A percentile compares a stretch with the other conserved stretches of the same genome.
Evolutionary conservation across 768 basidiomycete species (phyloP).

Genomic region (Chalciporus pseudorubinellus): DNA sequence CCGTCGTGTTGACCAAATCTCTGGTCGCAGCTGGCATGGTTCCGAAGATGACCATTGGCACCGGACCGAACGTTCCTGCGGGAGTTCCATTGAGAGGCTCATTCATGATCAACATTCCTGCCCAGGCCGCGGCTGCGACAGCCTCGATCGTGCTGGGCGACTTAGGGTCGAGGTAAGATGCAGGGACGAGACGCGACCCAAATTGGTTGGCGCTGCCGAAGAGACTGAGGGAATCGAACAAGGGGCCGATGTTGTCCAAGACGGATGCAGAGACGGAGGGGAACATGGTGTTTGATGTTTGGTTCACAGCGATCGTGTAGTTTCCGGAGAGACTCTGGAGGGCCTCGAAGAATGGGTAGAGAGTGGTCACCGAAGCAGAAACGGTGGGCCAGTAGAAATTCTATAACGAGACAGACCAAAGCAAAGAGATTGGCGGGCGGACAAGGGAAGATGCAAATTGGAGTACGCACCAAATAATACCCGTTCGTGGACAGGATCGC

Average conservation of each 20-base stretch:
- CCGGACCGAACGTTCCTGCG: background rate
- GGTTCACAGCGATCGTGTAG: background rate
- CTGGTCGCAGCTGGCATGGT: slow-evolving; percentile 13
- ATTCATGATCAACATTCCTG: slow-evolving; percentile 9
- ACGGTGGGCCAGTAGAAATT: slow-evolving; percentile 13
- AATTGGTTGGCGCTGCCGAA: slow-evolving; percentile 11
- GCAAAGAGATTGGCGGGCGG: background rate
- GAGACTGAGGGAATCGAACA: slow-evolving; percentile 4
- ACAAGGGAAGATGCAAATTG: background rate
- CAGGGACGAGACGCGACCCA: slow-evolving; percentile 14
- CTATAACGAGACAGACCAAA: background rate
- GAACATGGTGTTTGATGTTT: slow-evolving; percentile 3
- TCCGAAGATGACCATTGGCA: background rate
- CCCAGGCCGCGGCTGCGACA: slow-evolving; percentile 19
- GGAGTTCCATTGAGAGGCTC: background rate
- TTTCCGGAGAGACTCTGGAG: background rate
- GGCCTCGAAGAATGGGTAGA: slow-evolving; percentile 11
- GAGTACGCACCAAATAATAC: slow-evolving; percentile 16
- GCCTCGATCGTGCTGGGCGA: slow-evolving; percentile 3
- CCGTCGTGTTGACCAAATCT: slow-evolving; percentile 11
- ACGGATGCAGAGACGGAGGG: slow-evolving; percentile 11
- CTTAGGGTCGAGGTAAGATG: background rate
- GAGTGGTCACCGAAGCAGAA: background rate
- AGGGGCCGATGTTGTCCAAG: slow-evolving; percentile 2
- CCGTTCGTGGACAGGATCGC: background rate